Evolutionary conservation across 2,329 filamentous ascomycete genomes (phyloP).

Genomic region (Pseudogymnoascus sp.): DNA sequence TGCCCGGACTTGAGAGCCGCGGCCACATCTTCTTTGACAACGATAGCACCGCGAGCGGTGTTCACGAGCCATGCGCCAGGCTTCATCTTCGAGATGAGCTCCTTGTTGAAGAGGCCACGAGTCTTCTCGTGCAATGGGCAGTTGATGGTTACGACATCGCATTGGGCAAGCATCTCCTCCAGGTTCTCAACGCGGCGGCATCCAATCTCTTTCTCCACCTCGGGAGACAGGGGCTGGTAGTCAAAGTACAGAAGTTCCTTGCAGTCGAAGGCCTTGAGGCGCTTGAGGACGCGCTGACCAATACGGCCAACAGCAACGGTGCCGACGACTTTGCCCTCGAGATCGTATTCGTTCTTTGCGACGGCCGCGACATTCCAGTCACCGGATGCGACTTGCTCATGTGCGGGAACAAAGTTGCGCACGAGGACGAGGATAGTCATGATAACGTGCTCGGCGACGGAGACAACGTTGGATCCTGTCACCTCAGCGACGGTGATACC

Average conservation of each 20-base stretch:
- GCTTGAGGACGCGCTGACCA: constrained; percentile 91
- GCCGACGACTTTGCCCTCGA: constrained; percentile 95
- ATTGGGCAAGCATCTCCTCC: constrained; percentile 90
- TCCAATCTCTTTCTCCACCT: constrained; percentile 92
- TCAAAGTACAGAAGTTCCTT: constrained; percentile 99
- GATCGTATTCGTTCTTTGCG: constrained; percentile 97
- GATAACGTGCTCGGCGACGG: constrained; percentile 96
- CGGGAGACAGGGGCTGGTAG: constrained; percentile 85
- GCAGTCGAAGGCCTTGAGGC: constrained; percentile 97
- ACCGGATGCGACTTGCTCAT: constrained; percentile 82
- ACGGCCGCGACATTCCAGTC: constrained; percentile 95
- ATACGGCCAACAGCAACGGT: constrained; percentile 97
- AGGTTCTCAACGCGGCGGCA: constrained; percentile 80
- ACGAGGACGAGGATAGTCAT: constrained; percentile 97
- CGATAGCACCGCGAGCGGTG: constrained; percentile 96
- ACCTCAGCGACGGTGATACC: constrained; percentile 96
- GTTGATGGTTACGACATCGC: constrained; percentile 98
- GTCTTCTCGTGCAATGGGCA: constrained; percentile 99
- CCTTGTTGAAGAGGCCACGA: constrained; percentile 94
- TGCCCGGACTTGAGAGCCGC: constrained; percentile 87
- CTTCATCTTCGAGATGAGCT: constrained; percentile 98
- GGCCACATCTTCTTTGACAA: constrained; percentile 97
- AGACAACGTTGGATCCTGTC: constrained; percentile 96
- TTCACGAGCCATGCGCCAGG: constrained; percentile 91
- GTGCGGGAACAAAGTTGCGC: constrained; percentile 96